Percentiles rank a stretch among this genome's conserved stretches.
phyloP scores from a whole-genome alignment of 495 filamentous ascomycete genomes.

The Aspergillus indologenus region DNA sequence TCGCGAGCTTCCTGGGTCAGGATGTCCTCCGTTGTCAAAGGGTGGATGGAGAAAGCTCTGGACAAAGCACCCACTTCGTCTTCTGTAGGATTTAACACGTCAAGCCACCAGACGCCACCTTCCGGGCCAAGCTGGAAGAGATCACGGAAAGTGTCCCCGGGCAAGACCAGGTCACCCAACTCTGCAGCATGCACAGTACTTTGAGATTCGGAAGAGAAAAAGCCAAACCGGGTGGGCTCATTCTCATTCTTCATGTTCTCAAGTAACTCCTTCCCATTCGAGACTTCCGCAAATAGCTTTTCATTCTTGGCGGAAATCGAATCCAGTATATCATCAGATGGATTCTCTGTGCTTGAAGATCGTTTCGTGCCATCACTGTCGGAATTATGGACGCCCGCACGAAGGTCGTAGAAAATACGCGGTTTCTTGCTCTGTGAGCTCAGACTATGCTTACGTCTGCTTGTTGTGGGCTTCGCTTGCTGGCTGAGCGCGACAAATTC shows the following conservation, averaged over 20 bases:
- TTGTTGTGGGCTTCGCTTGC: slow-evolving; percentile 32
- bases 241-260: slow-evolving; percentile 40
- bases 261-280: slow-evolving; percentile 34
- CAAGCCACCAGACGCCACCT: slow-evolving; percentile 88
- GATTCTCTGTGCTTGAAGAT: slow-evolving; percentile 24
- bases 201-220: slow-evolving; percentile 92
- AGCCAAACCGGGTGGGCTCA: slow-evolving; percentile 79
- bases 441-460: slow-evolving; percentile 49
- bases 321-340: slow-evolving; percentile 24
- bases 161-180: slow-evolving; percentile 79
- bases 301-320: slow-evolving; percentile 21
- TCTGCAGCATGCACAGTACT: slow-evolving; percentile 87
- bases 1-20: slow-evolving; percentile 89
- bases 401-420: slow-evolving; percentile 64
- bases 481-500: slow-evolving; percentile 71
- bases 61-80: slow-evolving; percentile 86
- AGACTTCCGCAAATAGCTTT: slow-evolving; percentile 22
- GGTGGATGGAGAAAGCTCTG: slow-evolving; percentile 89
- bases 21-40: slow-evolving; percentile 92
- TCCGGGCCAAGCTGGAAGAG: slow-evolving; percentile 79
- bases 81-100: slow-evolving; percentile 85
- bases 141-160: slow-evolving; percentile 83
- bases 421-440: slow-evolving; percentile 48
- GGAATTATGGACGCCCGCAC: slow-evolving; percentile 34
- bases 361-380: slow-evolving; percentile 33